Conservation (phyloP, 441 rosid genomes). For the Pelargonium cotyledonis region DNA sequence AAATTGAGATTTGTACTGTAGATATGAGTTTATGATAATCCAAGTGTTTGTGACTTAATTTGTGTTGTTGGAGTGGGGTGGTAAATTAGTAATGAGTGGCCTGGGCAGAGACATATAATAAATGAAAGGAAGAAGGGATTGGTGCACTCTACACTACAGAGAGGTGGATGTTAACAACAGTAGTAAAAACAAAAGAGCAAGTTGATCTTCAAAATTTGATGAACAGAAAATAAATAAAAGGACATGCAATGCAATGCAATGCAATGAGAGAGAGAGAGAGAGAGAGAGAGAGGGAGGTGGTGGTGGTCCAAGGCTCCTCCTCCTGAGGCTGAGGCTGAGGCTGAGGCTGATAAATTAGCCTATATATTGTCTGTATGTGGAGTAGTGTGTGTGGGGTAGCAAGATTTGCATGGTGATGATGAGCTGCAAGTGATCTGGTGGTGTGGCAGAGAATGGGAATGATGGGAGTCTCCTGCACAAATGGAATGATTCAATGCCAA, state of each 20-base stretch:
- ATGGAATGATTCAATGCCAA: neutral
- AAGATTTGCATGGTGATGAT: neutral
- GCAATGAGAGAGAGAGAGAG: neutral
- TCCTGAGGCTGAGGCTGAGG: neutral
- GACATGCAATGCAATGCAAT: too few species aligned
- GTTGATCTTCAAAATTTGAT: too few species aligned
- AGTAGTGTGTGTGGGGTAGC: neutral
- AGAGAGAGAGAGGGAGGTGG: neutral
- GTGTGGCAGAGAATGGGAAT: too few species aligned
- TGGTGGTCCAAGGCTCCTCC: neutral
- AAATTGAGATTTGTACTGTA: too few species aligned
- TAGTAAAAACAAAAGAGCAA: neutral
- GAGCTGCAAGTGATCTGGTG: neutral
- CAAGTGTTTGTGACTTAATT: too few species aligned
- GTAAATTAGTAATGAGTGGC: too few species aligned
- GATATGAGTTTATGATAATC: too few species aligned
- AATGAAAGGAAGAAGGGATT: neutral
- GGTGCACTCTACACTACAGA: neutral
- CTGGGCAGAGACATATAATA: too few species aligned
- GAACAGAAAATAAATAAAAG: too few species aligned
- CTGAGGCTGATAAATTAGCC: neutral
- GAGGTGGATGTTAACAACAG: neutral
- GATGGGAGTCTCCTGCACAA: too few species aligned
- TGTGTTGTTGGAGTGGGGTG: too few species aligned
- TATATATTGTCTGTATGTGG: neutral